Conservation (phyloP, 441 rosid species). For the Aleurites moluccanus region DNA sequence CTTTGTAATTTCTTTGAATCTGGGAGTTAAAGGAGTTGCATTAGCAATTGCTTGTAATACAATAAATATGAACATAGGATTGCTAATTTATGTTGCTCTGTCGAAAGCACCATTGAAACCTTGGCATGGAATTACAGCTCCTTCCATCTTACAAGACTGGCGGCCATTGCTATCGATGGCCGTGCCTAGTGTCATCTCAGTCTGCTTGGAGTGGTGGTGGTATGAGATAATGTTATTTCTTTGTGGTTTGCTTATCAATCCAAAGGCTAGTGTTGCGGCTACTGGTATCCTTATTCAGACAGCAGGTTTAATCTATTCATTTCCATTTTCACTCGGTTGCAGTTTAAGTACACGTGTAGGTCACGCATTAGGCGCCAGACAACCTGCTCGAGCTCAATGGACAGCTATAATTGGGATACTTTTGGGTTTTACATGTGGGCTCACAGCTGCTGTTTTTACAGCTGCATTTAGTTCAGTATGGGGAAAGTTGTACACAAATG, state of each 20-base stretch:
- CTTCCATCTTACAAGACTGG: constrained; percentile 69
- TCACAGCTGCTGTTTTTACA: constrained; percentile 49
- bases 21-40: constrained; percentile 76
- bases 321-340: constrained; percentile 62
- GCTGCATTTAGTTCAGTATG: constrained; percentile 52
- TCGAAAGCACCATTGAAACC: constrained; percentile 62
- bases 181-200: constrained; percentile 69
- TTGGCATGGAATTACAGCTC: constrained; percentile 60
- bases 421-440: constrained; percentile 57
- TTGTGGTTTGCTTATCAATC: constrained; percentile 66
- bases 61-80: constrained; percentile 65
- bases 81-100: constrained; percentile 49
- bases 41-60: constrained; percentile 78
- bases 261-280: constrained; percentile 65
- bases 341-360: constrained; percentile 63
- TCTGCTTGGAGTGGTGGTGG: constrained; percentile 97
- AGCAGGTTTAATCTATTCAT: constrained; percentile 61
- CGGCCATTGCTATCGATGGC: constrained; percentile 57
- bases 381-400: constrained; percentile 63
- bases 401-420: constrained; percentile 59
- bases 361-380: constrained; percentile 71
- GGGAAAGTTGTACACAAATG: constrained; percentile 72
- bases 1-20: constrained; percentile 50
- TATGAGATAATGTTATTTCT: constrained; percentile 83
- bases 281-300: constrained; percentile 80